Conservation (phyloP, 257 asterid species). For the Penstemon barbatus region DNA sequence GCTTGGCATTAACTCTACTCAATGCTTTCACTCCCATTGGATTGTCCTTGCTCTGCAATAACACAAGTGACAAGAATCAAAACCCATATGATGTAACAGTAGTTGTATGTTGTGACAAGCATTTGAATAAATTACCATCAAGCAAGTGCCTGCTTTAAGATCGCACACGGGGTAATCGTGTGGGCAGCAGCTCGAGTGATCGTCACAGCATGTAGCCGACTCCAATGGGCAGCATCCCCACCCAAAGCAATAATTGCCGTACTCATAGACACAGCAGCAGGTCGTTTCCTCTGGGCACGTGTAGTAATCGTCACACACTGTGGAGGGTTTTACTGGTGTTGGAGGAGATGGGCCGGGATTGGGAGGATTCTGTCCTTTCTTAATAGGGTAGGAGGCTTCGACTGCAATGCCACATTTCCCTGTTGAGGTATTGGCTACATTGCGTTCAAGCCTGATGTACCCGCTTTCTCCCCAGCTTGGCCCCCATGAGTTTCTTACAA, state of each 20-base stretch:
- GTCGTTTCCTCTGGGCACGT: slow-evolving; percentile 70
- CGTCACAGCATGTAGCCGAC: slow-evolving; percentile 90
- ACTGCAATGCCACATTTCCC: slow-evolving; percentile 91
- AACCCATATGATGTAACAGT: neutral
- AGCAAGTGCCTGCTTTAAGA: slow-evolving; percentile 58
- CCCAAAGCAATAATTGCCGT: slow-evolving; percentile 54
- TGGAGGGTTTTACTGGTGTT: slow-evolving; percentile 64
- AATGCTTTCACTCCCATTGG: slow-evolving; percentile 61
- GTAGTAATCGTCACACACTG: slow-evolving; percentile 64
- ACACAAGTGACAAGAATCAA: slow-evolving; percentile 10
- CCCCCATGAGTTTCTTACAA: slow-evolving; percentile 91
- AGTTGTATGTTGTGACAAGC: too few species aligned
- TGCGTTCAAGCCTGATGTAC: slow-evolving; percentile 73
- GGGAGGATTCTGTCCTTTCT: slow-evolving; percentile 76
- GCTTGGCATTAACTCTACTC: slow-evolving; percentile 42
- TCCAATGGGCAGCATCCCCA: slow-evolving; percentile 97
- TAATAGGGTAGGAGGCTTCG: slow-evolving; percentile 81
- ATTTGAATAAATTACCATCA: slow-evolving; percentile 42
- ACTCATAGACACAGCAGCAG: slow-evolving; percentile 73
- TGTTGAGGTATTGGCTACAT: slow-evolving; percentile 40
- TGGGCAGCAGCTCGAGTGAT: slow-evolving; percentile 85
- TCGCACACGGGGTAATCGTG: slow-evolving; percentile 81
- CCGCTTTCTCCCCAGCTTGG: slow-evolving; percentile 82
- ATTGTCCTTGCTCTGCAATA: slow-evolving; percentile 60
- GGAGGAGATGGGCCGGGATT: slow-evolving; percentile 91